Evolutionary conservation across 2,329 filamentous ascomycete species (phyloP), one percentile per base, ranked within the genome.

Genomic region (Graphiopsis chlorocephala): DNA sequence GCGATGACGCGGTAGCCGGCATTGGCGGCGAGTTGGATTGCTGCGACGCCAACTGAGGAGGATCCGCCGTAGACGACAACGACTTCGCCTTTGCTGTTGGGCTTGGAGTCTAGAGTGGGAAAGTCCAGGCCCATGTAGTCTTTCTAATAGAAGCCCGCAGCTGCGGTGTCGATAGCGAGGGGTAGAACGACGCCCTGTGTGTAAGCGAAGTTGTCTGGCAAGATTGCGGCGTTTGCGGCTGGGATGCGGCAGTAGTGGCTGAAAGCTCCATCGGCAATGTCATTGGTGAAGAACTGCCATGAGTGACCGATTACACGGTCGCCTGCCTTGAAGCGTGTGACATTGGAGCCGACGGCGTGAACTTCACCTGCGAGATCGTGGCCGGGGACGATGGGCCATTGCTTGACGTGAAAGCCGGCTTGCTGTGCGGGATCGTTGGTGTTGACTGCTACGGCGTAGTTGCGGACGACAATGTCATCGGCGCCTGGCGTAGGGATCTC

Each of bases 101-200:
- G 45, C 31, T 73, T 66, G 1, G 70, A 64, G 52, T 66, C 69
- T 10, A 59, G 6, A 4, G 52, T 65, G 10, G 69, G 67, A 35
- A 56, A 59, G 10, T 64, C 57, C 17, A 71, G 42, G 17, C 38
- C 60, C 28, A 71, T 64, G 26, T 68, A 64, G 26, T 68, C 69
- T 14, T 68, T 64, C 50, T 72, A 64, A 52, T 71, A 71, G 29
- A 67, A 67, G 26, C 66, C 14, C 26, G 61, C 56, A 62, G 64
- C 48, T 11, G 78, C 77, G 1, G 78, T 79, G 7, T 75, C 76
- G 65, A 80, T 73, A 20, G 75, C 75, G 23, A 80, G 72, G 2
- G 78, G 78, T 1, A 81, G 74, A 6, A 63, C 60, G 14, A 55
- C 48, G 25, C 74, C 79, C 14, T 76, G 65, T 2, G 68, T 73